phyloP scores from a whole-genome alignment of 176 grass and related monocot genomes.

The Neostapfia colusana region DNA sequence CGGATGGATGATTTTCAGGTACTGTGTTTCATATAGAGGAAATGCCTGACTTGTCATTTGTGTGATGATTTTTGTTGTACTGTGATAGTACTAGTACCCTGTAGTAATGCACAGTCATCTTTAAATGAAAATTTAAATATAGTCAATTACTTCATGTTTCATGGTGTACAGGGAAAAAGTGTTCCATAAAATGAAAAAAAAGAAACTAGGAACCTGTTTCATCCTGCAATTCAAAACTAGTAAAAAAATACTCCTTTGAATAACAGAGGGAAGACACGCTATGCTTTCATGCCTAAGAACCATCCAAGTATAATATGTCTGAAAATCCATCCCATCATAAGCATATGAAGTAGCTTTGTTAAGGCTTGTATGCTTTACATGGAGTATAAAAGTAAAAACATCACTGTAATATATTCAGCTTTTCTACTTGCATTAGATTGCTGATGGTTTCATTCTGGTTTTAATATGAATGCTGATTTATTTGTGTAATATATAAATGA shows the following conservation, averaged over 20 bases:
- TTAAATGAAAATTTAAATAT: slow-evolving; percentile 8
- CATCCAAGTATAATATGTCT: slow-evolving; percentile 2
- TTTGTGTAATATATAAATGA: neutral
- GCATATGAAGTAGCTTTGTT: neutral
- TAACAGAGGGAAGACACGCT: neutral
- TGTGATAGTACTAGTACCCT: neutral
- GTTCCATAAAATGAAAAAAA: too few relatives aligned
- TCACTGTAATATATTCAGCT: neutral
- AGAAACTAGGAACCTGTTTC: too few relatives aligned
- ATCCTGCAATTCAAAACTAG: slow-evolving; percentile 10
- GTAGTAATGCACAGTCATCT: neutral
- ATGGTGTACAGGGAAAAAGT: neutral
- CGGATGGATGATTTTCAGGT: slow-evolving; percentile 98
- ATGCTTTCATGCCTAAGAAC: neutral
- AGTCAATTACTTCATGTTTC: slow-evolving; percentile 4
- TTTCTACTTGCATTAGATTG: neutral
- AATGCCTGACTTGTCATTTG: slow-evolving; percentile 22
- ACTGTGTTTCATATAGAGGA: slow-evolving; percentile 24
- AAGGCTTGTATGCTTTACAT: slow-evolving; percentile 7
- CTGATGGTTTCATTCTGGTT: slow-evolving; percentile 14
- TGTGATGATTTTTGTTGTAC: slow-evolving; percentile 21
- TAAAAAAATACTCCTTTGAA: slow-evolving; percentile 20
- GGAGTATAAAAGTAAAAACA: neutral
- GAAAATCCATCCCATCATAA: neutral
- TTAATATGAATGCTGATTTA: neutral